Base-by-base conservation (phyloP, 257 asterid genomes). In the Solanum paucissectum region DNA sequence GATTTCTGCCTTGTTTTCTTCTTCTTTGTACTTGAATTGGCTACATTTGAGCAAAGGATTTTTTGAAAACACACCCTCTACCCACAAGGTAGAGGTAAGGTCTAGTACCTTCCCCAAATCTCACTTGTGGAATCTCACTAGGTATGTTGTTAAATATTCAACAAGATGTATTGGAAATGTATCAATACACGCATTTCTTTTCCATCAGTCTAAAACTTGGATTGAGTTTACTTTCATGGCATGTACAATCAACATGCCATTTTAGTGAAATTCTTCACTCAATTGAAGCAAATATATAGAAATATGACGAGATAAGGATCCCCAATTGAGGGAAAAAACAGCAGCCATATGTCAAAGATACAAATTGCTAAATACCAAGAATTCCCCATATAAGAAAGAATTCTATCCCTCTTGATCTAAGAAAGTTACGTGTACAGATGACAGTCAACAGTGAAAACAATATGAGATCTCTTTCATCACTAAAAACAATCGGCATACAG, bases 361-460 rank as follows among this genome's bases (percentile, higher is more conserved):
- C 10, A 79, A 9, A 2, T 18, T 7, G 18, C 64, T 9, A 16
- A 82, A 29, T 7, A 29, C 34, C 11, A 2, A 82, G 21, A 82
- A 82, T 32, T 29, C 32, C 2, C 6, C 44, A 49, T 46, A 49
- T 3, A 37, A 29, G 44, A 49, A 49, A 5, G 29, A 2, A 82
- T 10, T 4, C 18, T 49, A 32, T 82, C 69, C 69, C 69, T 9
- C 69, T 49, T 49, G 86, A 82, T 49, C 40, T 18, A 18, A 1
- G 69, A 46, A 81, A 49, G 0, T 82, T 82, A 1, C 9, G 14
- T 10, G 29, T 18, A 81, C 25, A 32, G 69, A 49, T 49, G 49
- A 82, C 69, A 49, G 69, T 82, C 83, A 46, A 81, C 38, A 79
- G 66, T 79, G 20, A 9, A 16, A 74, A 46, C 16, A 81, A 81